Evolutionary conservation across 192 early-diverging fungal species (phyloP), one percentile per base, ranked within the genome.

Genomic region (Rhizophlyctis rosea): DNA sequence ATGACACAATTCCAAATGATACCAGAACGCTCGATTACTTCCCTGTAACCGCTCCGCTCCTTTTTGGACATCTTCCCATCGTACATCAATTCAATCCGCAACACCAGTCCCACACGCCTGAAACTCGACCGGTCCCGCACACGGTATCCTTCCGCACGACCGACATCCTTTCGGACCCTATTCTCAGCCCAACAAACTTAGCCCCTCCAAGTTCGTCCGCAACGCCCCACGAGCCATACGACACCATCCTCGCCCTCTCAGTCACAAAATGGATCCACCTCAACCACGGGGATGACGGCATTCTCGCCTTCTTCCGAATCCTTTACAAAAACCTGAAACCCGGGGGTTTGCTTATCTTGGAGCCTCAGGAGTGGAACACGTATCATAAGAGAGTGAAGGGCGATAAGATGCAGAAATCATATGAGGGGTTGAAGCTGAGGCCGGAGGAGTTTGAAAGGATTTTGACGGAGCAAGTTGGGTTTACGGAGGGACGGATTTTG

Each of bases 191-290:
- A n/a, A n/a, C n/a, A n/a, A n/a, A n/a, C n/a, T n/a, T n/a, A n/a
- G n/a, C n/a, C n/a, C n/a, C n/a, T n/a, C n/a, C n/a, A n/a, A n/a
- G n/a, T n/a, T n/a, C n/a, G n/a, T n/a, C 76, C 1, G 34, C 58
- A 14, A 3, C 34, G 3, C 18, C n/a, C 33, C 16, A 51, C 60
- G 9, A 34, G 50, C 27, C 57, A 76, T 88, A 76, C 67, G 85
- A 92, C 68, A 78, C 79, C 16, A 77, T 92, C 30, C 60, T 90
- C 9, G 86, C 82, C 0, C 74, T 92, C 13, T 83, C 79, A 32
- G 68, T 93, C 24, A 86, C 85, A 5, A 93, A 93, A 64, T 91
- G 90, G 90, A 88, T 93, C 48, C 91, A 93, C 54, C 69, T 93
- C 18, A 79, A 87, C 61, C 59, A 79, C 23, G 90, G 88, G 0